A percentile compares a stretch with the other conserved stretches of the same genome.
phyloP scores from a whole-genome alignment of 2,329 filamentous ascomycete species.

The Domatiomyces catenatus region DNA sequence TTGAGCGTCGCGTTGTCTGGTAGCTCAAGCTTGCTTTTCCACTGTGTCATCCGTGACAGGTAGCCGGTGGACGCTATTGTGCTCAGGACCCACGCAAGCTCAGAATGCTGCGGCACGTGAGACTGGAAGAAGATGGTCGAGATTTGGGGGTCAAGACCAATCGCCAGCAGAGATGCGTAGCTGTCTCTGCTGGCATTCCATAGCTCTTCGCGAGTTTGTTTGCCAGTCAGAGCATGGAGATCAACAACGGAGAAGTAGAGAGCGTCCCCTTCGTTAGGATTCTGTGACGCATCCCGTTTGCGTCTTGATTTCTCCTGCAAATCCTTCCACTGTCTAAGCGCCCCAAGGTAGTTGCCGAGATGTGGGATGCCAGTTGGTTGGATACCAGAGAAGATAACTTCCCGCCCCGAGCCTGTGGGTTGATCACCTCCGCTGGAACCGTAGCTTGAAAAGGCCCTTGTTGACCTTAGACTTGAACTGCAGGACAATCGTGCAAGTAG shows the following conservation, averaged over 20 bases:
- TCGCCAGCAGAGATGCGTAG: slow-evolving; percentile 64
- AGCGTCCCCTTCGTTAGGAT: slow-evolving; percentile 8
- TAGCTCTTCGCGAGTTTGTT: slow-evolving; percentile 47
- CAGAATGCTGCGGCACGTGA: slow-evolving; percentile 59
- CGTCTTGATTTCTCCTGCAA: slow-evolving; percentile 49
- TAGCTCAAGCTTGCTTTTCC: slow-evolving; percentile 76
- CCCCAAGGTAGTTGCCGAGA: slow-evolving; percentile 87
- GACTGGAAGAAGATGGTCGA: slow-evolving; percentile 74
- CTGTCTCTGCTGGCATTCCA: slow-evolving; percentile 54
- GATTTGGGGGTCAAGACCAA: slow-evolving; percentile 65
- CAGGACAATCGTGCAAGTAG: neutral
- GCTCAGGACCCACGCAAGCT: slow-evolving; percentile 94
- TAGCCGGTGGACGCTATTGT: slow-evolving; percentile 86
- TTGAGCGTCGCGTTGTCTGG: slow-evolving; percentile 45
- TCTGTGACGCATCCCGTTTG: slow-evolving; percentile 19
- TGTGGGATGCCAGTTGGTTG: slow-evolving; percentile 92
- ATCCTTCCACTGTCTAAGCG: slow-evolving; percentile 69
- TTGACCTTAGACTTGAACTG: neutral
- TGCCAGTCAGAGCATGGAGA: slow-evolving; percentile 69
- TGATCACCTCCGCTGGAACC: neutral
- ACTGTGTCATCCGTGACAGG: slow-evolving; percentile 96
- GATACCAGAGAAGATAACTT: slow-evolving; percentile 71
- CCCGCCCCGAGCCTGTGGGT: neutral
- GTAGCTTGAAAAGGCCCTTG: neutral
- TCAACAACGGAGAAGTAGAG: slow-evolving; percentile 70